A percentile compares a stretch with the other conserved stretches of the same genome.
Evolutionary conservation across 2,329 filamentous ascomycete genomes (phyloP).

Genomic region (Fusarium tricinctum): DNA sequence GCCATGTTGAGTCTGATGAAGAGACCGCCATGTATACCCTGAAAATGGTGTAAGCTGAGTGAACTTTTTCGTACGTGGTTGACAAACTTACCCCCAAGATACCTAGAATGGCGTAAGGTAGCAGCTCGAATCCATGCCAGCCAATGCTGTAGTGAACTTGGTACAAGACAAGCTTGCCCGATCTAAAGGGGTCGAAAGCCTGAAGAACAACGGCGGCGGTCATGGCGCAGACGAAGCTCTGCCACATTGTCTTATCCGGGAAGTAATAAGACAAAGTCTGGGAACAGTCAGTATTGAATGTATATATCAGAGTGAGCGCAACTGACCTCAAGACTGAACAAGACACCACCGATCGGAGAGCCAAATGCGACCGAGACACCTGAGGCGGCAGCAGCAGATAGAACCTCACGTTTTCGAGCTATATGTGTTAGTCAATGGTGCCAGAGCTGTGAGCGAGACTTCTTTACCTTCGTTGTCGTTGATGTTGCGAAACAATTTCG

Average conservation of each 20-base stretch:
- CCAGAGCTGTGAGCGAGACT: neutral
- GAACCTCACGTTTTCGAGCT: constrained; percentile 92
- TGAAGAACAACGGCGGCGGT: constrained; percentile 95
- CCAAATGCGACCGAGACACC: constrained; percentile 96
- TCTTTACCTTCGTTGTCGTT: constrained; percentile 84
- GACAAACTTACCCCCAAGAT: constrained; percentile 74
- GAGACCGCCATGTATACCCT: constrained; percentile 92
- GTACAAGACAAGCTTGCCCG: constrained; percentile 94
- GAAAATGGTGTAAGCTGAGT: constrained; percentile 24
- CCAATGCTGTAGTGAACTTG: constrained; percentile 92
- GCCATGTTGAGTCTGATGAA: constrained; percentile 97
- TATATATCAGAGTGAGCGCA: neutral
- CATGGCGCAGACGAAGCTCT: constrained; percentile 99
- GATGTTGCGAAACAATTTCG: constrained; percentile 85
- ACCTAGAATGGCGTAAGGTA: constrained; percentile 89
- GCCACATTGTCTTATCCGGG: constrained; percentile 99
- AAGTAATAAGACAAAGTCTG: constrained; percentile 91
- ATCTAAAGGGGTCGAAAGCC: constrained; percentile 92
- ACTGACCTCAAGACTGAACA: constrained; percentile 89
- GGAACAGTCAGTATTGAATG: constrained; percentile 7
- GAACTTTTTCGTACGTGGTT: neutral
- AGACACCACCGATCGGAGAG: constrained; percentile 91
- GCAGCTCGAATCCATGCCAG: constrained; percentile 95
- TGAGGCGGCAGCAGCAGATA: constrained; percentile 91
- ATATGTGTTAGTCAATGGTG: constrained; percentile 3